Base-by-base conservation (phyloP, 176 grass and related monocot species). In the Tillandsia leiboldiana region DNA sequence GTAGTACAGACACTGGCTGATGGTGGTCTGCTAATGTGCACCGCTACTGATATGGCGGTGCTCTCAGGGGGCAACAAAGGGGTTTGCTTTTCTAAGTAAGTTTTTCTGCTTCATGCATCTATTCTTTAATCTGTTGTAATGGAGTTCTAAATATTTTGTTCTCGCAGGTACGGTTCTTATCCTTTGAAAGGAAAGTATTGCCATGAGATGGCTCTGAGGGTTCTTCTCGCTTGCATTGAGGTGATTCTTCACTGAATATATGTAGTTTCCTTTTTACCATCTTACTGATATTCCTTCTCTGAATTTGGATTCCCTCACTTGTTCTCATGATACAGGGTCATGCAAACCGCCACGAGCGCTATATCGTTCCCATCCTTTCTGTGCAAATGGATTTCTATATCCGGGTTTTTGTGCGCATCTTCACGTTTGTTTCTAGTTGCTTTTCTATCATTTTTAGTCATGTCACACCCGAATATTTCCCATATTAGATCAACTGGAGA, bases 171-270 rank as follows among this genome's bases (percentile, higher is more conserved):
- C 80, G 94, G 94, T 63, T 92, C 84, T 27, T 99, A 90, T 49
- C 94, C 94, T 75, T 51, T 87, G 51, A 99, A 88, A 85, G 94
- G 87, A 42, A 99, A 99, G 64, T 93, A 99, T 80, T 88, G 84
- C 72, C 94, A 99, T 47, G 94, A 93, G 81, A 99, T 99, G 89
- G 94, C 94, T 83, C 85, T 99, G 84, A 85, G 94, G 75, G 93
- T 99, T 13, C 94, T 99, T 63, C 89, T 99, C 74, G 89, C 94
- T 65, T 87, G 89, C 79, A 93, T 99, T 68, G 89, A 93, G 94
- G 94, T 99, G 86, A 11, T 69, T 71, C 24, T 59, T 59, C 9
- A 18, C 1, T 17, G 7, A 59, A 17, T 18, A 17, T 20, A 9
- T 4, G 17, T 59, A 9, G 14, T 13, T 59, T 59, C 9, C 9